These are phyloP conservation scores for Sarocladium kiliense DNA, from an alignment of 2,329 filamentous ascomycete genomes.

Conservation along the genomic window DNA sequence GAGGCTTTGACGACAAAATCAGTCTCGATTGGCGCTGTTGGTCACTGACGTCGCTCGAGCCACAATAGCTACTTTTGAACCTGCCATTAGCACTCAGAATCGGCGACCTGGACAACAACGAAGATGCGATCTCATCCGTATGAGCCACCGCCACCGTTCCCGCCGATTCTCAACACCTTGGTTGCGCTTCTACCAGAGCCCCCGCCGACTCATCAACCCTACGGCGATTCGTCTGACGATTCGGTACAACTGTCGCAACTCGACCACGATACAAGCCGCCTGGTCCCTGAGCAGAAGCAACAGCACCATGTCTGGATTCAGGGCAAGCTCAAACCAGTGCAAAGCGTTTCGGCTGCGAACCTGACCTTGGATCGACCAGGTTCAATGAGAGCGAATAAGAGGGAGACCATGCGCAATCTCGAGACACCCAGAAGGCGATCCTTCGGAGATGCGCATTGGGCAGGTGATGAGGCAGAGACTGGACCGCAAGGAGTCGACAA, in stretches of 20 bases:
- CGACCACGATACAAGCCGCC: constrained; percentile 24
- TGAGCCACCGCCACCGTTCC: constrained; percentile 21
- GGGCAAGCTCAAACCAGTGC: constrained; percentile 28
- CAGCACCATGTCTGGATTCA: constrained; percentile 31
- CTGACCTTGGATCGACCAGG: constrained; percentile 15
- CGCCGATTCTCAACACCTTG: constrained; percentile 17
- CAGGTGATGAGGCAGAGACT: constrained; percentile 18
- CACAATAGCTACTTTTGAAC: background rate
- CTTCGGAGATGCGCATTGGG: constrained; percentile 15
- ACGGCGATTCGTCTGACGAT: constrained; percentile 11
- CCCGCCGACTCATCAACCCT: constrained; percentile 6
- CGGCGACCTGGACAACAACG: background rate
- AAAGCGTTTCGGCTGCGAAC: constrained; percentile 26
- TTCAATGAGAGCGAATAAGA: background rate
- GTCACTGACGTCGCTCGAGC: background rate
- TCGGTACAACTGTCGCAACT: constrained; percentile 17
- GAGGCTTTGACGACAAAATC: background rate
- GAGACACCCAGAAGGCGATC: constrained; percentile 7
- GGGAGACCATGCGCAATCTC: constrained; percentile 3
- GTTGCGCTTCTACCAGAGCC: constrained; percentile 10
- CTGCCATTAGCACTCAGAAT: too few relatives aligned
- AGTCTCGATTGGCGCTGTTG: too few relatives aligned
- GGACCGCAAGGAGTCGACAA: constrained; percentile 12
- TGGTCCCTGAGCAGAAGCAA: constrained; percentile 23
- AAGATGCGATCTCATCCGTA: constrained; percentile 20